These are phyloP conservation scores for Sclerotinia subarctica DNA, from an alignment of 2,329 filamentous ascomycete species.

Conservation along the genomic window DNA sequence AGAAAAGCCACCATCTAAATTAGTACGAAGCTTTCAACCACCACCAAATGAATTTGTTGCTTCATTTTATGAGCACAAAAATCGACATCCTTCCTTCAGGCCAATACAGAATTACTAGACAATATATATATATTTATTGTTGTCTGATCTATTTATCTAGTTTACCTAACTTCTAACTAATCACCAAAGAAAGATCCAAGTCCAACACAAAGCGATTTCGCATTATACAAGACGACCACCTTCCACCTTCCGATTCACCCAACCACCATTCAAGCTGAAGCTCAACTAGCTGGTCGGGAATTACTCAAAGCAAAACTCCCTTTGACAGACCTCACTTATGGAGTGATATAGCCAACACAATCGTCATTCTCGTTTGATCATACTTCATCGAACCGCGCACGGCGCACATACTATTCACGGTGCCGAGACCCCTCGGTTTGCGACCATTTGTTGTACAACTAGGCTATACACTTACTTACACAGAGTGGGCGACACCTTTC, in stretches of 20 bases:
- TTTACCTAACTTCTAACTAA: too few species aligned
- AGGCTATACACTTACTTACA: not conserved
- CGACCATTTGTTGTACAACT: not conserved
- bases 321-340: not conserved
- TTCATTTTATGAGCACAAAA: not conserved
- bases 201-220: not conserved
- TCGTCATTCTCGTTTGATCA: conserved; percentile 1
- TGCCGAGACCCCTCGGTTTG: conserved; percentile 15
- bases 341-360: not conserved
- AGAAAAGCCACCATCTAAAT: not conserved
- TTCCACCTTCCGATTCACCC: not conserved
- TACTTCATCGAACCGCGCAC: not conserved
- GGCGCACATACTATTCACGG: conserved; percentile 2
- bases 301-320: not conserved
- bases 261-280: not conserved
- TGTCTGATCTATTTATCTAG: not conserved
- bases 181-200: not conserved
- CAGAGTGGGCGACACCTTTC: not conserved
- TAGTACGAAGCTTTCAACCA: not conserved
- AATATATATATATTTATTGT: not conserved
- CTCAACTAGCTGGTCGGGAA: not conserved
- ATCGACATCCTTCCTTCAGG: not conserved
- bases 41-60: not conserved
- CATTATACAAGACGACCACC: not conserved
- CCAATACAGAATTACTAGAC: not conserved